Evolutionary conservation across 208 protist genomes (phyloP), one percentile per base, ranked within the genome.

Genomic region (Acanthamoeba triangularis): DNA sequence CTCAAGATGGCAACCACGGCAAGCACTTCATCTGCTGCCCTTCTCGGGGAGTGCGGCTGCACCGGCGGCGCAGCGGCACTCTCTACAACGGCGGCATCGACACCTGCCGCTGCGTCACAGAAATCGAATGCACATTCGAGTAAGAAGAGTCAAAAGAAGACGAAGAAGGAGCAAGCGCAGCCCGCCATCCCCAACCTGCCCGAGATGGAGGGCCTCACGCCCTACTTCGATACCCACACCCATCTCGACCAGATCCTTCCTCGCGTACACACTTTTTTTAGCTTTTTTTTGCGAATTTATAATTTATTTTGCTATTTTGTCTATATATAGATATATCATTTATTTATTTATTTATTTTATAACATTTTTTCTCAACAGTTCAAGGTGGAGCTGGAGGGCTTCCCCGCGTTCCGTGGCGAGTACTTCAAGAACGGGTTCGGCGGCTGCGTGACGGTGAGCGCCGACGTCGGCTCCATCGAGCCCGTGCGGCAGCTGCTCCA

Each of bases 181-280:
- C 69, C 69, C 1, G 33, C 69, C 69, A 78, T 44, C 8, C 69
- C 69, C 30, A n/a, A 78, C 10, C 30, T 88, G 23, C 80, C 52
- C 20, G 80, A 88, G 47, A 37, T 88, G 44, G 80, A 14, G 30
- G 80, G 47, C 41, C 13, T 44, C 8, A 23, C 28, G 49, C 49
- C 49, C 25, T 88, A 88, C 80, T 63, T 88, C 41, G 80, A 88
- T 10, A 88, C 80, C 25, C 80, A 88, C 80, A 88, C 80, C 41
- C 80, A 88, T 10, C 47, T 88, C 25, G 80, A 88, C 80, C 52
- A 52, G 7, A 88, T 88, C 80, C 52, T 88, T 11, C 20, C 20
- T 44, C 41, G 69, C 69, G 69, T 78, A 78, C 69, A 30, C 65
- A 72, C 65, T n/a, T 16, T 37, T n/a, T n/a, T n/a, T 4, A 35